Base-by-base conservation (phyloP, 202 grass and related monocot genomes). In the Saccharum hybrid region DNA sequence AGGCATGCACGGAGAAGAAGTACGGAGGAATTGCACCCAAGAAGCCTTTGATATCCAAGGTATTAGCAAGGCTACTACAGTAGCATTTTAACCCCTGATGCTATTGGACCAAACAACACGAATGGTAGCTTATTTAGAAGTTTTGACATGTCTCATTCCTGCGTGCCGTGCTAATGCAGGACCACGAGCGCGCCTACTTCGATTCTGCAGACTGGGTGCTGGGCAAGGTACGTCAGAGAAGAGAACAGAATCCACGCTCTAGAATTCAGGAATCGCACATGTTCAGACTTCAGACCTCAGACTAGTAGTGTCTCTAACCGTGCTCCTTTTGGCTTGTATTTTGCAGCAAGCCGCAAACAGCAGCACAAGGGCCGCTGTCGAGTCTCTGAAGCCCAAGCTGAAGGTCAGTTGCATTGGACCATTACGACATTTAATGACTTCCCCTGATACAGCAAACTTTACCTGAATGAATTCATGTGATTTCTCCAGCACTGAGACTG, bases 1-100 rank as follows among this genome's bases (percentile, higher is more conserved):
- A 98, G 96, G 83, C 60, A 4, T 81, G 52, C 41, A 13, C 57
- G 0, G 88, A 92, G 88, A 94, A 94, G 74, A 98, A 96, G 84
- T 98, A 94, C 72, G 93, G 91, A 71, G 91, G 93, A 21, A 94
- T 98, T 77, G 89, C 75, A 28, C 83, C 93, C 3, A 98, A 96
- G 68, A 98, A 98, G 72, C 96, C 96, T 38, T 88, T 98, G 86
- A 98, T 98, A 83, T 92, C 96, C 9, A 98, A 96, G 89, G 96
- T 22, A n/a, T 8, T 9, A 56, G 16, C 16, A 56, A 56, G 19
- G 6, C 6, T 54, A 7, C 15, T 18, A 52, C 48, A 42, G 40
- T 43, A 12, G 15, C 46, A 49, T 52, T 7, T 52, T 13, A 18
- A 7, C 48, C 13, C 49, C 4, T 1, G 46, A 52, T 8, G 51